These are phyloP conservation scores for Leccinum ochraceum DNA, from an alignment of 768 basidiomycete genomes.

Conservation along the genomic window DNA sequence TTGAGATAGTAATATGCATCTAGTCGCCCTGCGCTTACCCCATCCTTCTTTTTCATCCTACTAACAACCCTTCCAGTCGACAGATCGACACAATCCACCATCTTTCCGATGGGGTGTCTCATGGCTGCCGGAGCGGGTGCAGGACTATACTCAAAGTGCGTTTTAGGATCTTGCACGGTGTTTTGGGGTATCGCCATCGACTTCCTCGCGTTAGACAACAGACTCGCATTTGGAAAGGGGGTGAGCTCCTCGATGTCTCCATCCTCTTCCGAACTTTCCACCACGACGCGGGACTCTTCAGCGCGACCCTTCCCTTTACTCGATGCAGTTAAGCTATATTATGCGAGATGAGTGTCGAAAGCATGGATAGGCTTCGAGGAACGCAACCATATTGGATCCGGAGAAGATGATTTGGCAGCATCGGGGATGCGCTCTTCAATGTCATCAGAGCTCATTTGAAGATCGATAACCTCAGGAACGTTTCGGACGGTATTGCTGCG, in stretches of 20 bases:
- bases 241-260: slow-evolving; percentile 25
- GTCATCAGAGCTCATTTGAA: slow-evolving; percentile 24
- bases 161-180: slow-evolving; percentile 13
- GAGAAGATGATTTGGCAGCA: slow-evolving; percentile 16
- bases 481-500: slow-evolving; percentile 3
- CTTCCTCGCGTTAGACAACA: not conserved
- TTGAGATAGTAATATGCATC: slow-evolving; percentile 6
- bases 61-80: not conserved
- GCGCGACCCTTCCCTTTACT: slow-evolving; percentile 30
- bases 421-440: slow-evolving; percentile 21
- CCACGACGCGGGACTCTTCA: slow-evolving; percentile 11
- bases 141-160: slow-evolving; percentile 8
- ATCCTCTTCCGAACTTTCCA: slow-evolving; percentile 25
- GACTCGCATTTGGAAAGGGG: slow-evolving; percentile 1
- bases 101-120: not conserved
- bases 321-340: not conserved
- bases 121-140: slow-evolving; percentile 6
- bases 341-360: slow-evolving; percentile 27
- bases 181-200: slow-evolving; percentile 18
- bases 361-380: slow-evolving; percentile 7
- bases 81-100: slow-evolving; percentile 12
- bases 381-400: slow-evolving; percentile 22
- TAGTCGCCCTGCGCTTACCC: slow-evolving; percentile 20
- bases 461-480: slow-evolving; percentile 21
- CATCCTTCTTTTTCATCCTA: slow-evolving; percentile 28